Conservation (phyloP, 1,284 basidiomycete species). For the Cryptococcus wingfieldii region DNA sequence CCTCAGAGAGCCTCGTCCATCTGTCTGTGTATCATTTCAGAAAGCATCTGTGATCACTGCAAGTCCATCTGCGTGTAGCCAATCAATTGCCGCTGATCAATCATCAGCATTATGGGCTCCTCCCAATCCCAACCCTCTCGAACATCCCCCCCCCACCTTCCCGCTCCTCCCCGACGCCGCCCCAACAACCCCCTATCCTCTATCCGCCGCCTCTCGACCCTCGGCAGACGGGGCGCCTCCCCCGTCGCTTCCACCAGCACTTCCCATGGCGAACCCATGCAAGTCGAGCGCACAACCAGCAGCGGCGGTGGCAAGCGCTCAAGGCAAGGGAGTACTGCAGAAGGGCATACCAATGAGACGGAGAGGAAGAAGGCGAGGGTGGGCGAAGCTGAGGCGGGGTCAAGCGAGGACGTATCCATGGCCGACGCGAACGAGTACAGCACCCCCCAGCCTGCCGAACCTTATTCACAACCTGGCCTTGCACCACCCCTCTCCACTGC, state of each 20-base stretch:
- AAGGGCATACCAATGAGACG: not conserved
- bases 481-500: not conserved
- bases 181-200: not conserved
- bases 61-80: too few relatives aligned
- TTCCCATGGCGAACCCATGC: not conserved
- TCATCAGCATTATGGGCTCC: constrained; percentile 10
- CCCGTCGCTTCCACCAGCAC: not conserved
- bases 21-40: too few relatives aligned
- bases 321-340: constrained; percentile 6
- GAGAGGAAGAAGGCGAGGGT: constrained; percentile 5
- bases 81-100: too few relatives aligned
- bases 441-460: not conserved
- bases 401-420: not conserved
- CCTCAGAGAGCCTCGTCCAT: too few relatives aligned
- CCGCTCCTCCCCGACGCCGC: not conserved
- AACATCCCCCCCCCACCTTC: not conserved
- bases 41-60: too few relatives aligned
- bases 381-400: not conserved
- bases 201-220: constrained; percentile 9
- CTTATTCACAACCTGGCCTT: not conserved
- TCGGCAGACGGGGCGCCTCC: constrained; percentile 3
- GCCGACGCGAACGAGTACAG: not conserved
- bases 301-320: constrained; percentile 3
- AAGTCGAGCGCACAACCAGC: not conserved
- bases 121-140: constrained; percentile 9